phyloP scores from a whole-genome alignment of 805 yeast genomes.

The Debaryomyces tyrocola region DNA sequence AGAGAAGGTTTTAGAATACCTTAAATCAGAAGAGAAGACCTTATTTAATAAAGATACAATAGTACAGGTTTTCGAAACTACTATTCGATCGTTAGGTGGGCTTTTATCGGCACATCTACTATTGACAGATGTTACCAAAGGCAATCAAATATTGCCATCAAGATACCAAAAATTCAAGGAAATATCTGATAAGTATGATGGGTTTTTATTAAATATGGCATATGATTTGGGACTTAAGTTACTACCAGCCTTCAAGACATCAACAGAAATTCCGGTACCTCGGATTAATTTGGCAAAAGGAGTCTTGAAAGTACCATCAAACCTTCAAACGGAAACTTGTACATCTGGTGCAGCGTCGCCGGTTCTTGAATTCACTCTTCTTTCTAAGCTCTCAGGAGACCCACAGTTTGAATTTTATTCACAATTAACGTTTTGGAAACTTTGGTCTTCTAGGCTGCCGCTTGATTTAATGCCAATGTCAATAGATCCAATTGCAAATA shows the following conservation, averaged over 20 bases:
- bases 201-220: constrained; percentile 70
- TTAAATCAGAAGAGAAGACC: constrained; percentile 36
- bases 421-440: constrained; percentile 58
- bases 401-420: constrained; percentile 64
- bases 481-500: constrained; percentile 56
- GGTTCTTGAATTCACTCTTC: constrained; percentile 72
- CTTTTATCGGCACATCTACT: constrained; percentile 71
- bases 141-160: constrained; percentile 4
- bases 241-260: constrained; percentile 66
- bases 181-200: constrained; percentile 54
- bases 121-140: constrained; percentile 25
- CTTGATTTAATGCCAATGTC: constrained; percentile 78
- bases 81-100: constrained; percentile 83
- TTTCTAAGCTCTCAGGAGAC: constrained; percentile 76
- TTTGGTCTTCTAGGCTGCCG: constrained; percentile 67
- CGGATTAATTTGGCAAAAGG: constrained; percentile 69
- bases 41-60: constrained; percentile 64
- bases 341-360: constrained; percentile 88
- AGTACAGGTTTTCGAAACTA: constrained; percentile 85
- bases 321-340: constrained; percentile 65
- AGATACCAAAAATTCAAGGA: constrained; percentile 34
- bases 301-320: constrained; percentile 41
- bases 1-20: constrained; percentile 26
- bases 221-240: constrained; percentile 72
- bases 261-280: constrained; percentile 72